These are phyloP conservation scores for Aspergillus fumigatiaffinis DNA, from an alignment of 2,329 filamentous ascomycete species.

Conservation along the genomic window DNA sequence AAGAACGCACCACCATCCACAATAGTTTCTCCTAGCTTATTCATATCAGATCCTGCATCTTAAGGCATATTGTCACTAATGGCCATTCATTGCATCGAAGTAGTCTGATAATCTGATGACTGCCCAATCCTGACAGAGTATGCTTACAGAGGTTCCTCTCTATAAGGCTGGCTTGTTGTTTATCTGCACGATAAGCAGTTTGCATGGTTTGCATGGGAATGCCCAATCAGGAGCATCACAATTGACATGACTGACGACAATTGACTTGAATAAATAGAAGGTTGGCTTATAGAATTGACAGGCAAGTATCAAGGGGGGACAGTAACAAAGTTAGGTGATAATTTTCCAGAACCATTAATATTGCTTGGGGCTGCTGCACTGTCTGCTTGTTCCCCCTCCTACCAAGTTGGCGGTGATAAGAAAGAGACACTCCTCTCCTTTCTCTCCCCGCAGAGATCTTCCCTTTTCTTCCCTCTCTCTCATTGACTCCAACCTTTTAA, in stretches of 20 bases:
- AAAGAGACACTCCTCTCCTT: not conserved
- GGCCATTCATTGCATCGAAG: not conserved
- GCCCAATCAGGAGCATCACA: not conserved
- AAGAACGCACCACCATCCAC: not conserved
- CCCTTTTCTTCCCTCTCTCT: conserved; percentile 2
- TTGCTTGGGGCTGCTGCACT: not conserved
- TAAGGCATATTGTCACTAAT: not conserved
- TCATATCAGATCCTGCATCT: not conserved
- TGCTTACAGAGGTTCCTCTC: not conserved
- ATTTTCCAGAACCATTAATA: not conserved
- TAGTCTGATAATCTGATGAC: too few relatives aligned
- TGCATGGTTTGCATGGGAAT: not conserved
- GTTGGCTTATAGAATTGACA: not conserved
- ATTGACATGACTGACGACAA: not conserved
- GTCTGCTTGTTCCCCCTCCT: not conserved
- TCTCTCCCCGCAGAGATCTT: conserved; percentile 4
- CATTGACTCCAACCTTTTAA: not conserved
- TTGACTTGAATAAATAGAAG: not conserved
- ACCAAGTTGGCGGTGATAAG: not conserved
- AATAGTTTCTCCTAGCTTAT: too few relatives aligned
- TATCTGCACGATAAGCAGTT: not conserved
- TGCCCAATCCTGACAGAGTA: not conserved
- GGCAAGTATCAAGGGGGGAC: not conserved
- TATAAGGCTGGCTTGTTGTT: not conserved
- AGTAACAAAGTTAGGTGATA: not conserved